Evolutionary conservation across 1,284 basidiomycete genomes (phyloP).

Genomic region (Dichomitus squalens): DNA sequence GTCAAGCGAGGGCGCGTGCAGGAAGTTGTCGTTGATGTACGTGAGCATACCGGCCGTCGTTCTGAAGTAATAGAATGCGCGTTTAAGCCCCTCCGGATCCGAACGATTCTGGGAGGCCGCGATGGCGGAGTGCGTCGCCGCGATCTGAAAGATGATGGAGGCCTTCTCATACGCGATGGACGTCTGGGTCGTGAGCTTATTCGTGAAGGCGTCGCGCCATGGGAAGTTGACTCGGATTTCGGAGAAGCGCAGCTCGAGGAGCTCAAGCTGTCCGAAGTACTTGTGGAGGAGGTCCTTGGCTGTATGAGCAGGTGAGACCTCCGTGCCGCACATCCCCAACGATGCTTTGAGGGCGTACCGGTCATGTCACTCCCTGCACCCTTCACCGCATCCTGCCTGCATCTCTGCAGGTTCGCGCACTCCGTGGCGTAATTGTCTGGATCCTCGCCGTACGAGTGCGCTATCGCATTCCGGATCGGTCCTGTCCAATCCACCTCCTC

Average conservation of each 20-base stretch:
- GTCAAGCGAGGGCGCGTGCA: conserved; percentile 98
- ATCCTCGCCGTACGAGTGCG: conserved; percentile 92
- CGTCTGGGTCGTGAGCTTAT: conserved; percentile 91
- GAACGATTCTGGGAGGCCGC: conserved; percentile 82
- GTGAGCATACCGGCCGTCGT: conserved; percentile 97
- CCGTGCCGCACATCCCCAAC: not conserved
- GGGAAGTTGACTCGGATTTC: conserved; percentile 96
- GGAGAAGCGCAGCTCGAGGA: conserved; percentile 95
- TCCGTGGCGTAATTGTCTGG: conserved; percentile 88
- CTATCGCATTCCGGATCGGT: conserved; percentile 85
- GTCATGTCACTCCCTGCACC: conserved; percentile 94
- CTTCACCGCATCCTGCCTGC: conserved; percentile 92
- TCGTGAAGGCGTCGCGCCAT: conserved; percentile 97
- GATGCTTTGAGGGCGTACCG: conserved; percentile 53
- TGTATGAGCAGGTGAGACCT: conserved; percentile 27
- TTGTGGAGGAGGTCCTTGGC: conserved; percentile 96
- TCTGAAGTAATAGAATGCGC: conserved; percentile 90
- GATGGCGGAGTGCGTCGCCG: conserved; percentile 90
- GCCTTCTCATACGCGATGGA: conserved; percentile 99
- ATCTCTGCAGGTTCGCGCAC: conserved; percentile 83
- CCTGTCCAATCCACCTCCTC: conserved; percentile 92
- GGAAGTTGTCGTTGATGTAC: conserved; percentile 99
- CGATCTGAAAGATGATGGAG: conserved; percentile 96
- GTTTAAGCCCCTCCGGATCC: conserved; percentile 93
- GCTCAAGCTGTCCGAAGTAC: conserved; percentile 98